A percentile compares a stretch with the other conserved stretches of the same genome.
phyloP scores from a whole-genome alignment of 2,329 filamentous ascomycete species.

The Sclerotinia trifoliorum region DNA sequence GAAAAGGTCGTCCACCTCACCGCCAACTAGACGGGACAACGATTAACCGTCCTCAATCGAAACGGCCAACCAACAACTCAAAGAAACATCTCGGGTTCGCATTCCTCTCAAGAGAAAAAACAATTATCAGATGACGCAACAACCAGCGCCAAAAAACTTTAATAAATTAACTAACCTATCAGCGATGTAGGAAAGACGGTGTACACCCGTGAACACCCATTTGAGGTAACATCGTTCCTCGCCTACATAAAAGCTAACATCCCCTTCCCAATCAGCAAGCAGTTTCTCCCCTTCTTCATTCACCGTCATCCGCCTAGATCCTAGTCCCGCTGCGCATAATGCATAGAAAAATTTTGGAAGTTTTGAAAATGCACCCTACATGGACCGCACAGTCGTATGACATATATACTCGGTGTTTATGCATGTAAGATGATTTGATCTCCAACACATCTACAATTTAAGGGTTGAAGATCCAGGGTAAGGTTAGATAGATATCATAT shows the following conservation, averaged over 20 bases:
- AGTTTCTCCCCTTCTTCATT: background rate
- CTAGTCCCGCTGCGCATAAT: background rate
- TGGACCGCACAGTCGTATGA: background rate
- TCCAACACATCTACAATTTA: background rate
- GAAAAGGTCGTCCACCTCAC: background rate
- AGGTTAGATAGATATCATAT: too few relatives aligned
- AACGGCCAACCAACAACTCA: background rate
- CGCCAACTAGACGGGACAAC: background rate
- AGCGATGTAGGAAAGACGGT: background rate
- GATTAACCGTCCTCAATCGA: background rate
- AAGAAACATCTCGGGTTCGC: background rate
- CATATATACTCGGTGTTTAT: slow-evolving; percentile 6
- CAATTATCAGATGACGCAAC: slow-evolving; percentile 4
- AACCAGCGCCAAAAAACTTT: background rate
- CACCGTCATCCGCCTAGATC: background rate
- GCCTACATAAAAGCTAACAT: background rate
- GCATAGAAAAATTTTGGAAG: background rate
- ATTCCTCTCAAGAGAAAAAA: background rate
- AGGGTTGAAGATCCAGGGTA: too few relatives aligned
- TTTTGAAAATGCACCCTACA: background rate
- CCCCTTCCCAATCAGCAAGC: background rate
- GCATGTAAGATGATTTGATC: background rate
- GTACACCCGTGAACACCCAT: background rate
- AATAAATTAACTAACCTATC: background rate
- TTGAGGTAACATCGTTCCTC: background rate